A percentile compares a stretch with the other conserved stretches of the same genome.
Evolutionary conservation across 257 asterid genomes (phyloP).

Genomic region (Petunia secreta): DNA sequence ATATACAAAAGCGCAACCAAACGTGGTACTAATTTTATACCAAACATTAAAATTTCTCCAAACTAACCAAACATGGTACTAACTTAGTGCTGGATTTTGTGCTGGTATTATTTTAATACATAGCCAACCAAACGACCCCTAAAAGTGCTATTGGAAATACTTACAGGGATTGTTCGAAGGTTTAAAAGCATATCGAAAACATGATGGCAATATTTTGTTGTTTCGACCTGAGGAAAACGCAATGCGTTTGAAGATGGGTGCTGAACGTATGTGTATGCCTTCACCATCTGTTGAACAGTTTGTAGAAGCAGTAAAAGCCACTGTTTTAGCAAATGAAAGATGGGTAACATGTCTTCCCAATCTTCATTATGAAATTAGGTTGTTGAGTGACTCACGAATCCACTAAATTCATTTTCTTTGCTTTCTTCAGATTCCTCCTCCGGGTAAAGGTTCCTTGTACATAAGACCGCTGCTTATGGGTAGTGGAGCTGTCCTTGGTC

Average conservation of each 20-base stretch:
- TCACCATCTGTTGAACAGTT: slow-evolving; percentile 89
- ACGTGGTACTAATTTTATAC: too few species aligned
- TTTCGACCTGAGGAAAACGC: slow-evolving; percentile 95
- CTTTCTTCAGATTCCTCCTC: slow-evolving; percentile 84
- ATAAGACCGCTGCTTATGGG: slow-evolving; percentile 98
- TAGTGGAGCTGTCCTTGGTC: slow-evolving; percentile 97
- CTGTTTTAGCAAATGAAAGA: slow-evolving; percentile 88
- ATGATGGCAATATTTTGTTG: slow-evolving; percentile 78
- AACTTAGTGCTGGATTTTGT: too few species aligned
- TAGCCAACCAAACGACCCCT: too few species aligned
- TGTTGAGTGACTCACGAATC: slow-evolving; percentile 1
- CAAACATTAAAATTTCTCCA: too few species aligned
- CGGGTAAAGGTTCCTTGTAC: slow-evolving; percentile 94
- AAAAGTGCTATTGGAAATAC: slow-evolving; percentile 12
- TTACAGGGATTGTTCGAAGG: slow-evolving; percentile 92
- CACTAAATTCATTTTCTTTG: slow-evolving; percentile 1
- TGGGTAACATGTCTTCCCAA: slow-evolving; percentile 65
- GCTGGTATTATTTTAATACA: too few species aligned
- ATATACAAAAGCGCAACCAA: too few species aligned
- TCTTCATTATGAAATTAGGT: background rate
- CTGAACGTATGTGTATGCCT: slow-evolving; percentile 99
- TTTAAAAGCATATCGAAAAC: slow-evolving; percentile 78
- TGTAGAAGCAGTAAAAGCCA: slow-evolving; percentile 83
- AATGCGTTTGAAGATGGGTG: slow-evolving; percentile 68
- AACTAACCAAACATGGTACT: too few species aligned